Evolutionary conservation across 495 filamentous ascomycete genomes (phyloP).

Genomic region (Lasiosphaeris hirsuta): DNA sequence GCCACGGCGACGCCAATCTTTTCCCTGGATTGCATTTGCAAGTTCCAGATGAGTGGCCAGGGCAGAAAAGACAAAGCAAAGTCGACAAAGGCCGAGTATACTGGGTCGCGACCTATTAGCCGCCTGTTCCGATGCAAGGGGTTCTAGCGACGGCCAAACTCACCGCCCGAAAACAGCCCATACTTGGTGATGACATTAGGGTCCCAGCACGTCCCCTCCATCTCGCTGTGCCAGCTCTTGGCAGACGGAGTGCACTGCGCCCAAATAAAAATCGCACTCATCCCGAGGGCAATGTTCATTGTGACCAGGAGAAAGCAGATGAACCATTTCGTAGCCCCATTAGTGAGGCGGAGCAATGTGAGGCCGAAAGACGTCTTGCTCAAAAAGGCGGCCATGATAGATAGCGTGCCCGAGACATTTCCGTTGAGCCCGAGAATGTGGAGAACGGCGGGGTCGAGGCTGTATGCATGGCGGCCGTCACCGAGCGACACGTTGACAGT

Average conservation of each 20-base stretch:
- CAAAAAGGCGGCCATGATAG: slow-evolving; percentile 19
- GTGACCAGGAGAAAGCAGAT: slow-evolving; percentile 16
- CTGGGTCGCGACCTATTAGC: too few relatives aligned
- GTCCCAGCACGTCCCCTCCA: slow-evolving; percentile 7
- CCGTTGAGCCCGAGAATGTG: slow-evolving; percentile 9
- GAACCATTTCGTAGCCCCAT: slow-evolving; percentile 5
- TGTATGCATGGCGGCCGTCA: slow-evolving; percentile 3
- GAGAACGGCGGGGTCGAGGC: neutral
- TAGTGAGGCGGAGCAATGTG: slow-evolving; percentile 18
- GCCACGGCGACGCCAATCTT: slow-evolving; percentile 2
- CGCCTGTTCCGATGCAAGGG: too few relatives aligned
- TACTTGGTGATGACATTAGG: slow-evolving; percentile 2
- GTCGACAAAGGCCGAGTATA: slow-evolving; percentile 1
- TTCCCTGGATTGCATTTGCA: neutral
- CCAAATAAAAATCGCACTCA: slow-evolving; percentile 15
- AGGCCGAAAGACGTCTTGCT: slow-evolving; percentile 29
- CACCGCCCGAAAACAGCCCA: slow-evolving; percentile 8
- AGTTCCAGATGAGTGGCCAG: neutral
- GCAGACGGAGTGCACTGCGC: slow-evolving; percentile 14
- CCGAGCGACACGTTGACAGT: slow-evolving; percentile 13
- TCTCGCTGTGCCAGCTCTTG: slow-evolving; percentile 6
- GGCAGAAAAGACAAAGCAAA: neutral
- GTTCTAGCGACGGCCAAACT: too few relatives aligned
- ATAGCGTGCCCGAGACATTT: slow-evolving; percentile 14
- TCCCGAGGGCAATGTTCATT: slow-evolving; percentile 11